Evolutionary conservation across 2,329 filamentous ascomycete species (phyloP).

Genomic region (Teratosphaeria destructans): DNA sequence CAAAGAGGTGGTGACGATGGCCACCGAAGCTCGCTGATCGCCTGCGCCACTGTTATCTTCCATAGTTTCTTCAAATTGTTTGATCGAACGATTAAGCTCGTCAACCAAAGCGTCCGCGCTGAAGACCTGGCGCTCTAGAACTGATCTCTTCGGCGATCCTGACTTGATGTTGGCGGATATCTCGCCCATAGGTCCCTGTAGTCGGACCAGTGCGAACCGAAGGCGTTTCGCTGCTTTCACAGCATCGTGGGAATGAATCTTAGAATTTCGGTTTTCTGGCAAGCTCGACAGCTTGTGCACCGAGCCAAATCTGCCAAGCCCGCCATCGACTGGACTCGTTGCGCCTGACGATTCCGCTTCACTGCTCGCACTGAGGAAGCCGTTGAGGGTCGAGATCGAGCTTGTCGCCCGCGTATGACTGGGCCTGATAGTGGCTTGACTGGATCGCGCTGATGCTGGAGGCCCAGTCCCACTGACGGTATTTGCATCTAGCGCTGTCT

Average conservation of each 20-base stretch:
- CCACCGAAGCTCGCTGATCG: slow-evolving; percentile 34
- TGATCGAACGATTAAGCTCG: slow-evolving; percentile 45
- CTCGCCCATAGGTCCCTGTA: slow-evolving; percentile 17
- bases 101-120: slow-evolving; percentile 47
- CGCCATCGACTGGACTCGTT: slow-evolving; percentile 22
- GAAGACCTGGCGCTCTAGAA: slow-evolving; percentile 46
- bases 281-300: slow-evolving; percentile 15
- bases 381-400: slow-evolving; percentile 17
- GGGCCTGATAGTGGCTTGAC: slow-evolving; percentile 37
- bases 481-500: slow-evolving; percentile 34
- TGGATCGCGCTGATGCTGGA: slow-evolving; percentile 22
- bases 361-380: slow-evolving; percentile 15
- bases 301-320: slow-evolving; percentile 10
- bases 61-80: slow-evolving; percentile 37
- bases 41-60: slow-evolving; percentile 37
- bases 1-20: slow-evolving; percentile 31
- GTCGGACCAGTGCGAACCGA: slow-evolving; percentile 18
- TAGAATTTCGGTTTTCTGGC: slow-evolving; percentile 18
- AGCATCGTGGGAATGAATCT: slow-evolving; percentile 12
- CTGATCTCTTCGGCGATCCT: slow-evolving; percentile 37
- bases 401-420: slow-evolving; percentile 23
- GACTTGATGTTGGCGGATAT: slow-evolving; percentile 33
- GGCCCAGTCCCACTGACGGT: slow-evolving; percentile 15
- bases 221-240: slow-evolving; percentile 19
- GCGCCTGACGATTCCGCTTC: slow-evolving; percentile 23